Evolutionary conservation across 2,329 filamentous ascomycete species (phyloP).

Genomic region (Exophiala sp.): DNA sequence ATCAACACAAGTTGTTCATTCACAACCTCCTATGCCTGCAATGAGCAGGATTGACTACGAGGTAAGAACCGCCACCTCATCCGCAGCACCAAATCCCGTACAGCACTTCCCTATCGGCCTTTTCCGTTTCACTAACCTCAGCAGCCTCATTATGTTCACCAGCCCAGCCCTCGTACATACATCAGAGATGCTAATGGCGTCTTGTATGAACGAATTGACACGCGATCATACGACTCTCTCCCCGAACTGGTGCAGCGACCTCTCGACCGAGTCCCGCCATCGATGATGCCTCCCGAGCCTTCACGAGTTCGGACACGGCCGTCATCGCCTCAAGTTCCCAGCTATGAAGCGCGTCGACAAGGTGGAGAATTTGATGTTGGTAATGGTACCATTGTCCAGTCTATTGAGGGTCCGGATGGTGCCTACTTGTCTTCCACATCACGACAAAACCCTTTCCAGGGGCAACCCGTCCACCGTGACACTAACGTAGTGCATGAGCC

Average conservation of each 20-base stretch:
- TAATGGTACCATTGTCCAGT: slow-evolving; percentile 23
- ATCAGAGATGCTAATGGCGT: slow-evolving; percentile 21
- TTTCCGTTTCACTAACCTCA: slow-evolving; percentile 3
- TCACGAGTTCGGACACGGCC: slow-evolving; percentile 16
- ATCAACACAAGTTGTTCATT: slow-evolving; percentile 3
- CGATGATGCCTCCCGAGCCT: background rate
- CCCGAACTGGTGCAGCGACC: slow-evolving; percentile 8
- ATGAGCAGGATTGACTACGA: slow-evolving; percentile 15
- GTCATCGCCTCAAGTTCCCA: slow-evolving; percentile 17
- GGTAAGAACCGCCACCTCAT: slow-evolving; percentile 9
- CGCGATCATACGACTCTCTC: slow-evolving; percentile 2
- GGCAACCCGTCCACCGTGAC: slow-evolving; percentile 13
- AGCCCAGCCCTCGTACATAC: slow-evolving; percentile 18
- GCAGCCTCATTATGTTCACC: slow-evolving; percentile 16
- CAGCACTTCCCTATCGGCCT: background rate
- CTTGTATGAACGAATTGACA: slow-evolving; percentile 22
- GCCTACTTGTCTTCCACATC: slow-evolving; percentile 16
- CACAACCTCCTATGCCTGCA: slow-evolving; percentile 6
- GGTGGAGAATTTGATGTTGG: slow-evolving; percentile 15
- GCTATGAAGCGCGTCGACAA: slow-evolving; percentile 7
- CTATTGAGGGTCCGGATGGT: slow-evolving; percentile 26
- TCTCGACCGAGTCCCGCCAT: slow-evolving; percentile 6
- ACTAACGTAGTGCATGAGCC: slow-evolving; percentile 13
- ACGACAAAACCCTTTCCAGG: slow-evolving; percentile 18
- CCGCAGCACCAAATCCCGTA: background rate